Evolutionary conservation across 2,329 filamentous ascomycete species (phyloP), one percentile per base, ranked within the genome.

Genomic region (Corinectria fuckeliana): DNA sequence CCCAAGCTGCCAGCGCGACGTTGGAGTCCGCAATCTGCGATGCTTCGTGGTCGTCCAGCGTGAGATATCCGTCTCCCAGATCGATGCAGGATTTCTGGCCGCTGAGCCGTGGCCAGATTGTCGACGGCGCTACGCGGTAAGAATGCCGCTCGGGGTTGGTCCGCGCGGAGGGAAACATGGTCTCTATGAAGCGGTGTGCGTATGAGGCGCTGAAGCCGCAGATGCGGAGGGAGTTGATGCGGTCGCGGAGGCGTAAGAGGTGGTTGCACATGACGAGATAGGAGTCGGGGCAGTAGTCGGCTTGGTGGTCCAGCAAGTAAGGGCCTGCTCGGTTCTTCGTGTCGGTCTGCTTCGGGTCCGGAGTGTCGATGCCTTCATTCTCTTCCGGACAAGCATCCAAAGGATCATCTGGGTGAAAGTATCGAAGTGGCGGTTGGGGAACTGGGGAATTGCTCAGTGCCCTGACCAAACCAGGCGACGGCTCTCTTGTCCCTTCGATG

Each of bases 181-280:
- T 63, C 13, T 63, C 48, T 10, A 76, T 51, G 23, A 77, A 65
- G 8, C 52, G 56, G 23, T 66, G 55, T 0, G 73, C 71, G 58
- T 75, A 77, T 0, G 45, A 11, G 11, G 75, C 69, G 56, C 64
- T 69, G 60, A 79, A 78, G 2, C 77, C 77, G 20, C 71, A 75
- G 54, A 79, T 71, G 16, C 77, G 72, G 6, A 75, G 58, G 0
- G 75, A 73, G 30, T 66, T 58, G 42, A 78, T 53, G 1, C 70
- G 65, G 5, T 69, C 73, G 10, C 60, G 64, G 2, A 79, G 71
- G 1, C 55, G 61, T 4, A 70, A 28, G 3, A 79, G 60, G 16
- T 68, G 67, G 45, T 74, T 69, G 59, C 72, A 77, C 14, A 77
- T 66, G 9, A 53, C 11, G 21, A 78, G 69, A 34, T 71, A 63